Evolutionary conservation across 768 basidiomycete species (phyloP), one percentile per base, ranked within the genome.

Genomic region (Gymnopilus dilepis): DNA sequence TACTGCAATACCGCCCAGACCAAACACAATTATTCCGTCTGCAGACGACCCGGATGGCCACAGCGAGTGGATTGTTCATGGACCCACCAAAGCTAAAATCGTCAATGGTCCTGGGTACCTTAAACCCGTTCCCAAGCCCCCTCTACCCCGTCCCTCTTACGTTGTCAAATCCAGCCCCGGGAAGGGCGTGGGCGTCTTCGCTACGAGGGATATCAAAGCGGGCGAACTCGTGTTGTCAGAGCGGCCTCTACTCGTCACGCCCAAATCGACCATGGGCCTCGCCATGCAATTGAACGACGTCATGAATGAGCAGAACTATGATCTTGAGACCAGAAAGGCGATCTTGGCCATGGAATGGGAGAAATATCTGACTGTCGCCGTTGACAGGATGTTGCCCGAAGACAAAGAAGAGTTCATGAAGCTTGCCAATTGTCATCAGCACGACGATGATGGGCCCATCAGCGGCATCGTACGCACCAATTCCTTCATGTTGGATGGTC

Each of bases 361-460:
- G 43, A 11, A 38, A 2, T 11, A 7, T 9, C 4, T 61, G 9
- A 7, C 47, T 13, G n/a, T 37, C 4, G 60, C 60, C 31, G 53
- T 61, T 6, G 60, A 24, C 7, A 55, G 60, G 43, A 61, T 61
- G 51, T 6, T 38, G 33, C 26, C 28, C 4, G 65, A 72, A 43
- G 52, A 67, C 24, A 70, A 70, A 52, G 17, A 70, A 65, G 64
- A 65, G n/a, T 61, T 80, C 30, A 63, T 67, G 8, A 7, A 21
- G 13, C 31, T 52, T 12, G 43, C 43, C 9, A 76, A 76, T 40
- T 63, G 60, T 42, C 72, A 74, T 28, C 56, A 59, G 9, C 58
- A 70, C 9, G 75, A 76, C 58, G 75, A 74, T 4, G 71, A 69
- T 34, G 76, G 76, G 1, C 75, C 73, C 0, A 60, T 76, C 26